Base-by-base conservation (phyloP, 306 rosid genomes). In the Canavalia gladiata region DNA sequence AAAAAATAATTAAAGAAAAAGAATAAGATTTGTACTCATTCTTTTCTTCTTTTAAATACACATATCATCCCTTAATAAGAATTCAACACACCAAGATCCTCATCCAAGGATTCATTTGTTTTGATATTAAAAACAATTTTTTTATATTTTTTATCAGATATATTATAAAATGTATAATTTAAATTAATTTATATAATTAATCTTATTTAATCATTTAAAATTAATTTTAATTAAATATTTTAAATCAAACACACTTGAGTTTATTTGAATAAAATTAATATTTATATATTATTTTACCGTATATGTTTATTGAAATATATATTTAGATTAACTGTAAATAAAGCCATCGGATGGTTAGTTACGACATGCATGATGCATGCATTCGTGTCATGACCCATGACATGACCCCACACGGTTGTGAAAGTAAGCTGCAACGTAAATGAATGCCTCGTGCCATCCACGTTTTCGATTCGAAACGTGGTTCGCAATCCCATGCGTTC, bases 311-410 rank as follows among this genome's bases (percentile, higher is more conserved):
- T 18, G 25, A 18, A 18, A 18, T 18, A 18, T 18, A 18, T 18
- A 18, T 18, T 18, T 18, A 18, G 25, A 18, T 18, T 18, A 18
- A 18, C 0, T 18, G 25, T 18, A 18, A 37, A 71, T 3, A 35
- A 2, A 4, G 4, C 30, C 57, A 45, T 3, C 25, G 43, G 12
- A 51, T 8, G n/a, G 51, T 46, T 6, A n/a, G 51, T 76, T 49
- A 60, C 73, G 11, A 46, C 35, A 74, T 55, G 78, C 30, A 68
- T 55, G 74, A 78, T 54, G 68, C 82, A 67, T 55, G 82, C 68
- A 68, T 62, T 41, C 75, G 55, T 68, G 82, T 30, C 75, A 78
- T 55, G 75, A 11, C 65, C 35, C 54, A 30, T 58, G 62, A 13
- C 33, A 72, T 60, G 75, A 42, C 46, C 74, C 68, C 81, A 76